These are phyloP conservation scores for Saccharum officinarum DNA, from an alignment of 176 grass and related monocot genomes.

Conservation along the genomic window DNA sequence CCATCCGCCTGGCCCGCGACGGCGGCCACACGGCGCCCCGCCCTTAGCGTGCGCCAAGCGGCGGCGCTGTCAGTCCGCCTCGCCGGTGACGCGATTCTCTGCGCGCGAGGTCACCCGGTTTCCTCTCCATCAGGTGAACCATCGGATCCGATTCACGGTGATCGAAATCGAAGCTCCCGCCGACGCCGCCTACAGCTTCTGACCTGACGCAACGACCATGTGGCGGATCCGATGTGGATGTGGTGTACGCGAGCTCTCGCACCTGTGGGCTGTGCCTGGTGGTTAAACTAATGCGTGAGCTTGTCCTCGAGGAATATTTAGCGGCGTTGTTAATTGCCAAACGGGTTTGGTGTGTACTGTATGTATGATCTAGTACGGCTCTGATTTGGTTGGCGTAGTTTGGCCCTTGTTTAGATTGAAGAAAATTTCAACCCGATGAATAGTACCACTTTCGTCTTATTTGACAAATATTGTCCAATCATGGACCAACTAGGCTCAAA, in stretches of 20 bases:
- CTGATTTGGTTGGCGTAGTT: background rate
- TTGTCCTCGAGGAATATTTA: conserved; percentile 3
- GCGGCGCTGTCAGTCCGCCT: conserved; percentile 10
- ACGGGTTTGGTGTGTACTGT: background rate
- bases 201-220: background rate
- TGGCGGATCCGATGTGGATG: background rate
- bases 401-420: no score
- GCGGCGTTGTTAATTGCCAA: background rate
- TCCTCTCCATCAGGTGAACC: background rate
- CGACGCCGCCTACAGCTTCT: background rate
- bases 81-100: conserved; percentile 3
- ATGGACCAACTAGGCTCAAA: no score
- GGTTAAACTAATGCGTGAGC: background rate
- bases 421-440: no score
- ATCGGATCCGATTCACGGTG: conserved; percentile 4
- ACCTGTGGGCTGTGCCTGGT: background rate
- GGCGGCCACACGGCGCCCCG: background rate
- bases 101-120: background rate
- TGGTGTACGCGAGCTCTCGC: background rate
- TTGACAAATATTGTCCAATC: no score
- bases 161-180: background rate
- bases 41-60: background rate
- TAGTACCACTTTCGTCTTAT: no score
- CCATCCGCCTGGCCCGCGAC: background rate
- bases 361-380: background rate